Base-by-base conservation (phyloP, 805 yeast species). In the Kuraishia molischiana region DNA sequence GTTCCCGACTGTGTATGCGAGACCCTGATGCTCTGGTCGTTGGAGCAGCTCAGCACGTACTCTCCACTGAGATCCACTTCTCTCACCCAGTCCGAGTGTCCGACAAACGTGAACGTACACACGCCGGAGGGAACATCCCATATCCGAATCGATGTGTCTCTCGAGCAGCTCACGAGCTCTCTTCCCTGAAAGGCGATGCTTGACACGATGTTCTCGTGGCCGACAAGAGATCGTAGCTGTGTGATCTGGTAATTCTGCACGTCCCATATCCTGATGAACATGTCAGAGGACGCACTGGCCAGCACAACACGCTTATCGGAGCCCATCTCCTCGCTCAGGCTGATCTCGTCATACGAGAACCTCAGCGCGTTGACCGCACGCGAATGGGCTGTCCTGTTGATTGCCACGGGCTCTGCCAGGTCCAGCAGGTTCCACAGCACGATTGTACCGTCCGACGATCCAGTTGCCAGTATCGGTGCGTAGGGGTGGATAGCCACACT, bases 41-140 rank as follows among this genome's bases (percentile, higher is more conserved):
- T 81, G 3, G 95, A 83, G 28, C 87, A 82, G 1, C 89, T 77
- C 17, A 85, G 42, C 3, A 85, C 41, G 44, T 69, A 82, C 34
- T 75, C 79, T 2, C 79, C 80, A 22, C 62, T 54, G 1, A 66
- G 51, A 43, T 78, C 85, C 2, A 86, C 45, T 9, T 74, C 64
- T 40, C 95, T 64, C 3, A 86, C 86, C 97, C 97, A 89, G 45
- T 86, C 95, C 8, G 84, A 71, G 56, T 89, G 97, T 1, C 89
- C 90, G 13, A 72, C 66, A 40, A 86, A 74, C 1, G 84, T 74
- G 42, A 70, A 68, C 14, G 74, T 46, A 42, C 86, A 74, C 66
- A 74, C 77, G 0, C 95, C 95, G 3, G 75, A 67, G 2, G 63
- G 56, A 5, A 80, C 50, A 54, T 83, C 83, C 89, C 89, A 82